Evolutionary conservation across 805 yeast genomes (phyloP).

Genomic region (Saturnispora kantuleensis): DNA sequence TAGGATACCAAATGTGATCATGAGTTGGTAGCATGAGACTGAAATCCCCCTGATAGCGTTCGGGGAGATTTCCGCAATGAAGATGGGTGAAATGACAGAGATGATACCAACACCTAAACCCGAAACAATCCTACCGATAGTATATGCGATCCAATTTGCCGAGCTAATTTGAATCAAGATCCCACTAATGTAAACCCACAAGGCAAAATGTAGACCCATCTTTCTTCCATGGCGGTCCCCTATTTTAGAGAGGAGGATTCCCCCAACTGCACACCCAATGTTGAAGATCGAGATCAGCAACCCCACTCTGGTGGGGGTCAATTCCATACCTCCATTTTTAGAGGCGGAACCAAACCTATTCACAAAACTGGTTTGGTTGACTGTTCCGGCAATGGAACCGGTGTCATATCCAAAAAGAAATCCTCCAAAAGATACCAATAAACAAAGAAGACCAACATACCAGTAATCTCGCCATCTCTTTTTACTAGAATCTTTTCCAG

Average conservation of each 20-base stretch:
- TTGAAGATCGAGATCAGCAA: slow-evolving; percentile 59
- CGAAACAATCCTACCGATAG: slow-evolving; percentile 80
- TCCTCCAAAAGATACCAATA: slow-evolving; percentile 63
- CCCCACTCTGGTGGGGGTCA: slow-evolving; percentile 44
- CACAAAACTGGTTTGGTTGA: slow-evolving; percentile 47
- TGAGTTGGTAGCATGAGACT: slow-evolving; percentile 78
- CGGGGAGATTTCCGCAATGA: slow-evolving; percentile 89
- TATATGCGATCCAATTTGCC: slow-evolving; percentile 67
- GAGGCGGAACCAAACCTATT: slow-evolving; percentile 38
- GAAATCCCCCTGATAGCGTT: slow-evolving; percentile 85
- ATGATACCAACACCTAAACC: slow-evolving; percentile 97
- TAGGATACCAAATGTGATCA: slow-evolving; percentile 91
- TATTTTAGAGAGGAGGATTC: slow-evolving; percentile 41
- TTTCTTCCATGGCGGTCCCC: slow-evolving; percentile 55
- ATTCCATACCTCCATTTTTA: slow-evolving; percentile 29
- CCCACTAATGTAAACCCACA: slow-evolving; percentile 49
- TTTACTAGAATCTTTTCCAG: background rate
- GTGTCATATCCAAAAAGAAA: slow-evolving; percentile 72
- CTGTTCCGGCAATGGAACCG: slow-evolving; percentile 66
- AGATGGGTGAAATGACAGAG: slow-evolving; percentile 86
- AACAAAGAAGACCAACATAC: slow-evolving; percentile 30
- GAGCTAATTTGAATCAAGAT: slow-evolving; percentile 49
- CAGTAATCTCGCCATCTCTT: background rate
- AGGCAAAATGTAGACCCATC: slow-evolving; percentile 38
- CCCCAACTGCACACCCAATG: slow-evolving; percentile 64